These are phyloP conservation scores for Blastomyces silverae DNA, from an alignment of 2,329 filamentous ascomycete genomes.

Conservation along the genomic window DNA sequence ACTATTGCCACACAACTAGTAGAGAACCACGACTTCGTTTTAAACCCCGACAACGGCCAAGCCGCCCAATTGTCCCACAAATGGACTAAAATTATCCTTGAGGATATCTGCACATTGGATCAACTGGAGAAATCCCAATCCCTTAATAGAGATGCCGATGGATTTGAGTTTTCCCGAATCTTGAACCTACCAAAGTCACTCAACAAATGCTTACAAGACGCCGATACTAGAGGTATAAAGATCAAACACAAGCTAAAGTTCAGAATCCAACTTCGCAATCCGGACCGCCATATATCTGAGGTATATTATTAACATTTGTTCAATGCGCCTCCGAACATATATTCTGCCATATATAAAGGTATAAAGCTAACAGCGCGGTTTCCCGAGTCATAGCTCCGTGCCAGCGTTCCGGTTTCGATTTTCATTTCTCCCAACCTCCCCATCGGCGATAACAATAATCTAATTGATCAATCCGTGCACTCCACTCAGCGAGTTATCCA, in stretches of 20 bases:
- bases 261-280: slow-evolving; percentile 84
- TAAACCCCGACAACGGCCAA: slow-evolving; percentile 43
- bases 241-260: slow-evolving; percentile 88
- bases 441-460: slow-evolving; percentile 76
- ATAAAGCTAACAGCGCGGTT: slow-evolving; percentile 21
- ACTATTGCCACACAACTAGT: slow-evolving; percentile 72
- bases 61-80: slow-evolving; percentile 48
- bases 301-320: slow-evolving; percentile 34
- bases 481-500: slow-evolving; percentile 45
- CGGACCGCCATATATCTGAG: slow-evolving; percentile 90
- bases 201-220: slow-evolving; percentile 78
- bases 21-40: slow-evolving; percentile 65
- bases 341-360: slow-evolving; percentile 7
- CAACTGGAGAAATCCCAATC: slow-evolving; percentile 53
- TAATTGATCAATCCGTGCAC: slow-evolving; percentile 56
- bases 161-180: slow-evolving; percentile 53
- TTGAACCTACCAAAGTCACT: slow-evolving; percentile 72
- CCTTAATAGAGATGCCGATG: slow-evolving; percentile 54
- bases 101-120: slow-evolving; percentile 64
- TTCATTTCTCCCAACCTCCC: slow-evolving; percentile 94
- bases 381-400: slow-evolving; percentile 59
- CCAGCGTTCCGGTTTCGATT: slow-evolving; percentile 81
- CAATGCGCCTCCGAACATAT: not conserved
- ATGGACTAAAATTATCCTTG: slow-evolving; percentile 57
- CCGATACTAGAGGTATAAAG: slow-evolving; percentile 83